Evolutionary conservation across 2,329 filamentous ascomycete species (phyloP).

Genomic region (Colletotrichum camelliae): DNA sequence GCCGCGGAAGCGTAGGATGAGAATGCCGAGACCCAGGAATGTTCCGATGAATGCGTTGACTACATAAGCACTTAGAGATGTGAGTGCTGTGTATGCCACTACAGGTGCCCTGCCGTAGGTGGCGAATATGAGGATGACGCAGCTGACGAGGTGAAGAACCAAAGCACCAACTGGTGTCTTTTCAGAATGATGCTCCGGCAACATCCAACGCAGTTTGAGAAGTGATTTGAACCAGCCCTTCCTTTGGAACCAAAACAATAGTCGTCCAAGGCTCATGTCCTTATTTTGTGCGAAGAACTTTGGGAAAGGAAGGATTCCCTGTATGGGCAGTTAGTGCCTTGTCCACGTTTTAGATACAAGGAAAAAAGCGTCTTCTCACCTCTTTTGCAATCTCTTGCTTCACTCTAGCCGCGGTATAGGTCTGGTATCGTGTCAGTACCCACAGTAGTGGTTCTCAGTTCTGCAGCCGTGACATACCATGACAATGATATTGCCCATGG

Average conservation of each 20-base stretch:
- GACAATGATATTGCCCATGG: constrained; percentile 61
- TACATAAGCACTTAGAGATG: constrained; percentile 35
- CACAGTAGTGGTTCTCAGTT: neutral
- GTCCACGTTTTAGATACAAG: neutral
- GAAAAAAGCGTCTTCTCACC: neutral
- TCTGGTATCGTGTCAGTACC: constrained; percentile 28
- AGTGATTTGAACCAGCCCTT: constrained; percentile 33
- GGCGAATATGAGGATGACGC: constrained; percentile 38
- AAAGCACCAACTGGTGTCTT: constrained; percentile 41
- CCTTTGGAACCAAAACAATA: constrained; percentile 34
- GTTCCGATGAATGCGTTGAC: constrained; percentile 39
- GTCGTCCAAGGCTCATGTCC: constrained; percentile 37
- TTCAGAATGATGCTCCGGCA: constrained; percentile 39
- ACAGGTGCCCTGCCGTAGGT: constrained; percentile 31
- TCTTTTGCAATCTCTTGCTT: constrained; percentile 68
- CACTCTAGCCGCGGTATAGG: constrained; percentile 59
- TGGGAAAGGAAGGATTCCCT: constrained; percentile 55
- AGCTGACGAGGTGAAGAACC: constrained; percentile 36
- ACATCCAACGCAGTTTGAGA: constrained; percentile 32
- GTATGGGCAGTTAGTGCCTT: neutral
- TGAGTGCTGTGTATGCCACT: constrained; percentile 35
- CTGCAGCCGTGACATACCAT: constrained; percentile 34
- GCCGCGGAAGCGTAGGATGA: constrained; percentile 38
- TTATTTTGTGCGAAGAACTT: constrained; percentile 50
- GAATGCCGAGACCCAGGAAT: constrained; percentile 38